phyloP scores from a whole-genome alignment of 257 asterid genomes.

The Hygrophila difformis region DNA sequence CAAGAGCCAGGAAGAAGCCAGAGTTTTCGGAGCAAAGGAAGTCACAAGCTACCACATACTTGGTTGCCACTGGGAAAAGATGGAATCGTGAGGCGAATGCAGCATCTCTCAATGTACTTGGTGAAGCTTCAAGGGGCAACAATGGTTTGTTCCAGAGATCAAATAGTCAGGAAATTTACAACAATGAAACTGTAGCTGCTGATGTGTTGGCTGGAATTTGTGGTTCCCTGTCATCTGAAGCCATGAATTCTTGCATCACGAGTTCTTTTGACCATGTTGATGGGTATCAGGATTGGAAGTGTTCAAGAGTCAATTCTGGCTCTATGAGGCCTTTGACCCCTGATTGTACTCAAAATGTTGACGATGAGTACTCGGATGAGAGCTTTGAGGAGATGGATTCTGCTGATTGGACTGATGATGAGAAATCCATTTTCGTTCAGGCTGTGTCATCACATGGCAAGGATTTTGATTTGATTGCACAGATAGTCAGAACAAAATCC shows the following conservation, averaged over 20 bases:
- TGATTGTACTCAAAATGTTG: slow-evolving; percentile 53
- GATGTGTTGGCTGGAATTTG: slow-evolving; percentile 97
- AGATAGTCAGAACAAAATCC: slow-evolving; percentile 54
- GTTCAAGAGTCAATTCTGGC: slow-evolving; percentile 41
- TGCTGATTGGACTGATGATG: slow-evolving; percentile 92
- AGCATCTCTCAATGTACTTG: slow-evolving; percentile 74
- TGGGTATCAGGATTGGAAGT: slow-evolving; percentile 51
- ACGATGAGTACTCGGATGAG: slow-evolving; percentile 86
- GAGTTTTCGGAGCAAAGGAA: slow-evolving; percentile 45
- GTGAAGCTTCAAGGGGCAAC: slow-evolving; percentile 51
- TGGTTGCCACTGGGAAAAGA: slow-evolving; percentile 76
- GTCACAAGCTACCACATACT: slow-evolving; percentile 47
- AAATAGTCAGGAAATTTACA: slow-evolving; percentile 42
- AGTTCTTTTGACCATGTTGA: slow-evolving; percentile 76
- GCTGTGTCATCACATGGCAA: slow-evolving; percentile 73
- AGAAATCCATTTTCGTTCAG: slow-evolving; percentile 60
- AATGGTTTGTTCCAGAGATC: slow-evolving; percentile 36
- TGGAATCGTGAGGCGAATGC: slow-evolving; percentile 70
- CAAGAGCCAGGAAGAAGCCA: slow-evolving; percentile 57
- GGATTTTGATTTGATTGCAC: slow-evolving; percentile 67
- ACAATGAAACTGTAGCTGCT: slow-evolving; percentile 77
- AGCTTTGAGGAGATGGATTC: slow-evolving; percentile 81
- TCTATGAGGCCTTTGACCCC: slow-evolving; percentile 52
- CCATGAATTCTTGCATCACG: slow-evolving; percentile 86
- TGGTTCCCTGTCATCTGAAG: slow-evolving; percentile 94